These are phyloP conservation scores for Hyphodiscus hymeniophilus DNA, from an alignment of 495 filamentous ascomycete species.

Conservation along the genomic window DNA sequence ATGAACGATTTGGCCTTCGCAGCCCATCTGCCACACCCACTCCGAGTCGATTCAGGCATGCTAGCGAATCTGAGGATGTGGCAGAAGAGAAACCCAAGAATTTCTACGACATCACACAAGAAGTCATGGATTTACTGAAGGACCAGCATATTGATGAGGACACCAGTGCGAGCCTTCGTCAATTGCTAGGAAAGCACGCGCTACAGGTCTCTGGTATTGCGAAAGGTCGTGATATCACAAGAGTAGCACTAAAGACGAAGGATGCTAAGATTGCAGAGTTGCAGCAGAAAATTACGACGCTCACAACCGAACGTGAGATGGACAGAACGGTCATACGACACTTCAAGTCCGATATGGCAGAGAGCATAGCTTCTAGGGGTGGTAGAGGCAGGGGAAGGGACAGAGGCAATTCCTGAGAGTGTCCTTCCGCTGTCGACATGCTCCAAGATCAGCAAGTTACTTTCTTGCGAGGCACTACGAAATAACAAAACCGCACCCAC, in stretches of 20 bases:
- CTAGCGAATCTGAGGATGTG: conserved; percentile 1
- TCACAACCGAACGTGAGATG: conserved; percentile 44
- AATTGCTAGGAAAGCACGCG: conserved; percentile 47
- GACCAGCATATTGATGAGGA: conserved; percentile 33
- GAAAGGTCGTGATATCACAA: conserved; percentile 52
- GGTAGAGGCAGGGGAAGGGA: conserved; percentile 9
- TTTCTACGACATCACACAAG: conserved; percentile 38
- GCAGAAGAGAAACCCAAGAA: neutral
- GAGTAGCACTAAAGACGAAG: conserved; percentile 51
- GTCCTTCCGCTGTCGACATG: no score
- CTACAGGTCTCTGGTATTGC: conserved; percentile 47
- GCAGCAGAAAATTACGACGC: conserved; percentile 32
- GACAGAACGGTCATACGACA: conserved; percentile 36
- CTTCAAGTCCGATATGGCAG: conserved; percentile 19
- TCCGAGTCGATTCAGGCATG: conserved; percentile 33
- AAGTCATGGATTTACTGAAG: conserved; percentile 43
- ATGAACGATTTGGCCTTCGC: conserved; percentile 18
- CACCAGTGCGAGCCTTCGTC: conserved; percentile 34
- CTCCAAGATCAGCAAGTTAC: no score
- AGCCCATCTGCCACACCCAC: conserved; percentile 39
- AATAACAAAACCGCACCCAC: no score
- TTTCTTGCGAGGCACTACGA: no score
- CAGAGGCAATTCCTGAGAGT: neutral
- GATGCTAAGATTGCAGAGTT: conserved; percentile 50
- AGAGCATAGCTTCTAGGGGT: conserved; percentile 13